Evolutionary conservation across 495 filamentous ascomycete genomes (phyloP), one percentile per base, ranked within the genome.

Genomic region (Penicillium coprophilum): DNA sequence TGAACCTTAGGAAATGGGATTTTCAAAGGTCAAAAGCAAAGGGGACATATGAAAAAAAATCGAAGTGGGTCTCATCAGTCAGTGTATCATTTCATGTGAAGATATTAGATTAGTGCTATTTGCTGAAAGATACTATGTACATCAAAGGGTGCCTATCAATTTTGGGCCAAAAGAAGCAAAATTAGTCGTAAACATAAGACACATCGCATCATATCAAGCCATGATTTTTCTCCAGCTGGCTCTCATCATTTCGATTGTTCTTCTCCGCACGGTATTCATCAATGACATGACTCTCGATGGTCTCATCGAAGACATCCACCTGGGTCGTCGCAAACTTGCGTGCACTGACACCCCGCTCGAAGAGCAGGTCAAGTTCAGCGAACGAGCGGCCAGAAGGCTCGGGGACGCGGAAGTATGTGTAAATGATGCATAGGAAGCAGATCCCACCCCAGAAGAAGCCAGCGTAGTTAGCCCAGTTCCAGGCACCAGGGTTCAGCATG

Each of bases 401-500:
- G 0, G 88, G 88, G 1, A 92, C 79, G 7, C 88, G 82, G 79
- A 90, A 90, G 71, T 83, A 92, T 0, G 82, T 81, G 68, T 88
- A 92, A 5, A 90, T 70, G 52, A 90, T 82, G 69, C 86, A 90
- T 34, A 83, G 66, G 73, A 89, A 88, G 68, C 87, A 89, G 48
- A 84, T 83, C 0, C 84, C 87, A 9, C 80, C 86, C 87, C 86
- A 92, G 77, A 92, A 90, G 70, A 92, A 90, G n/a, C 86, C 87
- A n/a, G 87, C 78, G 55, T 82, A 89, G 59, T 87, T 88, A 45
- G 80, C 74, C 88, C 87, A 93, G 69, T 89, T 65, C 88, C 88
- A 91, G 0, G 83, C 87, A 0, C 70, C 73, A 0, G 87, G 86
- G 71, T 90, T 91, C 32, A 92, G 70, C 87, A 89, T 89, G 64